phyloP scores from a whole-genome alignment of 345 rosid species.

The Ceriops decandra region DNA sequence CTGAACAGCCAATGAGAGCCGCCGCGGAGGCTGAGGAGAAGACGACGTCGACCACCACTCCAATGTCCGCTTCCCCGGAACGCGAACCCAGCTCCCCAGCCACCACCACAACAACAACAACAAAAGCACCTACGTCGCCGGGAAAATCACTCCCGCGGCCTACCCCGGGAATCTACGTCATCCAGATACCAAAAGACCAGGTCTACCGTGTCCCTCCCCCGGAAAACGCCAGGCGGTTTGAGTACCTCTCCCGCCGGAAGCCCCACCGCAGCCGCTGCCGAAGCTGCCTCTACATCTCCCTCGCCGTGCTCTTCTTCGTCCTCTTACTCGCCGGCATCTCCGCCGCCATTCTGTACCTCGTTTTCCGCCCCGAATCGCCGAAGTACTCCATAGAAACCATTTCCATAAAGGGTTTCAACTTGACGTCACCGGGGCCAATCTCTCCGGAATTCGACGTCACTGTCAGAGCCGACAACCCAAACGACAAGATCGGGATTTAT shows the following conservation, averaged over 20 bases:
- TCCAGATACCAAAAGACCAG: constrained; percentile 82
- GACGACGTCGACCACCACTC: too few species aligned
- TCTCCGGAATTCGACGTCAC: constrained; percentile 58
- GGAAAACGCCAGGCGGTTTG: constrained; percentile 57
- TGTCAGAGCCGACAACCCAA: constrained; percentile 54
- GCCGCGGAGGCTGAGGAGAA: too few species aligned
- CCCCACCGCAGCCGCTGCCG: constrained; percentile 31
- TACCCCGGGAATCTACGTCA: constrained; percentile 63
- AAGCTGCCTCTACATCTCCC: constrained; percentile 46
- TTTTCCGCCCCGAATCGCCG: constrained; percentile 64
- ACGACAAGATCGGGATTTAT: constrained; percentile 62
- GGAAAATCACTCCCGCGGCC: constrained; percentile 40
- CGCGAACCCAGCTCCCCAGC: too few species aligned
- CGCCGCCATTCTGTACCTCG: constrained; percentile 52
- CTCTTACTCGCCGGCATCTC: constrained; percentile 42
- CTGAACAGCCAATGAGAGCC: too few species aligned
- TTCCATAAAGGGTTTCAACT: constrained; percentile 51
- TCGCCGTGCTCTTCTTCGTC: constrained; percentile 30
- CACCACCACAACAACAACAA: too few species aligned
- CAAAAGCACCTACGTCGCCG: not conserved
- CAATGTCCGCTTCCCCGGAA: too few species aligned
- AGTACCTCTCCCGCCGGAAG: constrained; percentile 48
- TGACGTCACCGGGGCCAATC: constrained; percentile 37
- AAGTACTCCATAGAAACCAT: constrained; percentile 48
- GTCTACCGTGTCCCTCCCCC: constrained; percentile 89